Conservation (phyloP, 2,329 filamentous ascomycete species). For the Pezizomycotina sp. region DNA sequence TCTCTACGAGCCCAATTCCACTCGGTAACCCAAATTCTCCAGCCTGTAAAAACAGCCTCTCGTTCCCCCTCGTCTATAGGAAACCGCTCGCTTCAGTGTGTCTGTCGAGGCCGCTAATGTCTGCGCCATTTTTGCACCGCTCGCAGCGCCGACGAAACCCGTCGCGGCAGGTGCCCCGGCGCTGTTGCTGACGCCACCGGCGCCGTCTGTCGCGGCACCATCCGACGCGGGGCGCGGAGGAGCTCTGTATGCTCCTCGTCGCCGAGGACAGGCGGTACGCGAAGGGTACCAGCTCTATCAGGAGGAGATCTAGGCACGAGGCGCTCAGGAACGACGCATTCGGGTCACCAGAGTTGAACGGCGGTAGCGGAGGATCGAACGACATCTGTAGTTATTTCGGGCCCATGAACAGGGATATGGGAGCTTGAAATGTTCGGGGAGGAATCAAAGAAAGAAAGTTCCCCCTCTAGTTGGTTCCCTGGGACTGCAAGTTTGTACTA, state of each 20-base stretch:
- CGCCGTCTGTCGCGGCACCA: slow-evolving; percentile 23
- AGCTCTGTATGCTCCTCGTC: slow-evolving; percentile 22
- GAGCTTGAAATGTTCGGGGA: no score
- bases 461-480: no score
- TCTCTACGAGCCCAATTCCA: slow-evolving; percentile 85
- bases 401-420: no score
- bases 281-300: slow-evolving; percentile 93
- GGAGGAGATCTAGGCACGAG: slow-evolving; percentile 79
- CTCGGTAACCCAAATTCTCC: slow-evolving; percentile 73
- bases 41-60: slow-evolving; percentile 69
- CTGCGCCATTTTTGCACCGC: slow-evolving; percentile 7
- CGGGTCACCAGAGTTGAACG: slow-evolving; percentile 57
- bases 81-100: slow-evolving; percentile 25
- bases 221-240: slow-evolving; percentile 37
- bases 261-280: slow-evolving; percentile 71
- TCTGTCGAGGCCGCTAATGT: no score
- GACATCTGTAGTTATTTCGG: slow-evolving; percentile 46
- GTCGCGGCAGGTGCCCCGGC: slow-evolving; percentile 1
- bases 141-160: background rate
- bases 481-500: no score
- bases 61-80: slow-evolving; percentile 64
- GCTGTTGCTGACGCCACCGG: slow-evolving; percentile 21
- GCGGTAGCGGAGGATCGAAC: slow-evolving; percentile 52
- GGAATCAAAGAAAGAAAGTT: no score
- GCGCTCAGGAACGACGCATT: slow-evolving; percentile 59